These are phyloP conservation scores for Petunia hybrid DNA, from an alignment of 305 asterid species.

Conservation along the genomic window DNA sequence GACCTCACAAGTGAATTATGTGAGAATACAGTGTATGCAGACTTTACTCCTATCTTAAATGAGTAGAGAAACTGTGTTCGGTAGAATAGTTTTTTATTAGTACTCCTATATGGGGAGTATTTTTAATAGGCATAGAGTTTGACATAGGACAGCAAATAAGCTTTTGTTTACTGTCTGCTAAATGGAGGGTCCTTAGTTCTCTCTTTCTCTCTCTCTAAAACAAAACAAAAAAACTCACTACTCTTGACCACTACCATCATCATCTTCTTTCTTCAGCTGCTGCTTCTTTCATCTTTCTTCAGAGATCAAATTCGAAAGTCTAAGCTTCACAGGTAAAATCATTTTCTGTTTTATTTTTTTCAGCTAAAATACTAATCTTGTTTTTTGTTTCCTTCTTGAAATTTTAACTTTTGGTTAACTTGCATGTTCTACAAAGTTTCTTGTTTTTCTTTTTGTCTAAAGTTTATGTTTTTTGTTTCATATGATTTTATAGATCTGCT, in stretches of 20 bases:
- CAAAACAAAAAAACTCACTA: slow-evolving; percentile 33
- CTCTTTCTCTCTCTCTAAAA: slow-evolving; percentile 31
- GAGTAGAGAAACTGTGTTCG: too few relatives aligned
- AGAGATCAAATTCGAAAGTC: slow-evolving; percentile 30
- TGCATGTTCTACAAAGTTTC: neutral
- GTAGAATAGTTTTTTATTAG: too few relatives aligned
- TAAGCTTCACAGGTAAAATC: slow-evolving; percentile 13
- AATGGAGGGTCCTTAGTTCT: slow-evolving; percentile 50
- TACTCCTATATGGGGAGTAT: slow-evolving; percentile 1
- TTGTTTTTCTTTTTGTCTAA: neutral
- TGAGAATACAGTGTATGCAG: too few relatives aligned
- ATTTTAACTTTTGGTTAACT: neutral
- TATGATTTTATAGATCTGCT: slow-evolving; percentile 16
- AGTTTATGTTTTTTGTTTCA: neutral
- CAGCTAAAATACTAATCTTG: neutral
- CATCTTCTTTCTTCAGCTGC: slow-evolving; percentile 15
- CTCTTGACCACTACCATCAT: slow-evolving; percentile 28
- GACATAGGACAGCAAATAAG: slow-evolving; percentile 51
- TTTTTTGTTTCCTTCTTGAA: neutral
- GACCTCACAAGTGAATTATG: too few relatives aligned
- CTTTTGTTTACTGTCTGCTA: slow-evolving; percentile 49
- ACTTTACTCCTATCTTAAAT: too few relatives aligned
- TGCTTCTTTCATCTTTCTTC: neutral
- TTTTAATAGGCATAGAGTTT: slow-evolving; percentile 41
- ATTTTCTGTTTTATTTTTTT: neutral